Base-by-base conservation (phyloP, 2,329 filamentous ascomycete species). In the Pezicula rhizophila region DNA sequence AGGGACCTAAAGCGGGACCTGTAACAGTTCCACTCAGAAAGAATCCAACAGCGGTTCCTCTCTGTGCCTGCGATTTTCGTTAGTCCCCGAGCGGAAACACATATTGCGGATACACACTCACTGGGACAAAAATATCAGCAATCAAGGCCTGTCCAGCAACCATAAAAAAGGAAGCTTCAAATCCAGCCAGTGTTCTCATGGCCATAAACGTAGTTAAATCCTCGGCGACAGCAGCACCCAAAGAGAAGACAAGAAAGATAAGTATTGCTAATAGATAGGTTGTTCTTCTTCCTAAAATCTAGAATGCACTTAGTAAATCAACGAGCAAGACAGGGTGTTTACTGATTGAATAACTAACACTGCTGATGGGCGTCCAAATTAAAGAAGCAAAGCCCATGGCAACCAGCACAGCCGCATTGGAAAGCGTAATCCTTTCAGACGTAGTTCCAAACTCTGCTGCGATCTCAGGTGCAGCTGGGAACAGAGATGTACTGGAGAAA, bases 31-130 rank as follows among this genome's bases (percentile, higher is more conserved):
- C 70, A 31, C 64, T 60, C 61, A 72, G 67, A 47, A 73, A 70
- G 52, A 68, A 70, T 0, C 69, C 70, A 2, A 68, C 64, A 4
- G 70, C 70, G 2, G 66, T 71, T n/a, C 70, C 70, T 38, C 68
- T 49, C 52, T 73, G 66, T 28, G 60, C 57, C 62, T 68, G 49
- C 5, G 18, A 23, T 23, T 2, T 23, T 7, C 23, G 6, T 23
- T 23, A 23, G 23, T 23, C 23, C 23, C 33, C 12, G 46, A 46
- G 15, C 15, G 8, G 15, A n/a, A 45, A 11, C 20, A 18, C 23
- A 17, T 28, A 46, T 44, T 12, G 6, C 17, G 15, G 40, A 43
- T 17, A 23, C n/a, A n/a, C n/a, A 34, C 53, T 37, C 18, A 56
- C 53, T 6, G 49, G 51, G 15, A 45, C 38, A 33, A 45, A 56